Evolutionary conservation across 116 monocot genomes (phyloP).

Genomic region (Cymodocea nodosa): DNA sequence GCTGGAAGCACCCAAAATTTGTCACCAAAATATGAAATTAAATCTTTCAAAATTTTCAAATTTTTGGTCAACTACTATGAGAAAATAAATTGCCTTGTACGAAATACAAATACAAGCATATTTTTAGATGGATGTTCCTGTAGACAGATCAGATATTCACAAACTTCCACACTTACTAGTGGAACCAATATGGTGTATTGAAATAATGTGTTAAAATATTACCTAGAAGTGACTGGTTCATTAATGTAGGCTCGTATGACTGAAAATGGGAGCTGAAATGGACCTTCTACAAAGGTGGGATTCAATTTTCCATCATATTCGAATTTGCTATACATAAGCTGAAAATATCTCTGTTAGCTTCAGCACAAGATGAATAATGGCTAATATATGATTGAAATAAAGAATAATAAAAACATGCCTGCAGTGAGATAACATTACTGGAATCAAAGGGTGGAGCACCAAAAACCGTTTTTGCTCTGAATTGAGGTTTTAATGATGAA

Average conservation of each 20-base stretch:
- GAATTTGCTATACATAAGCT: conserved; percentile 99
- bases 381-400: neutral
- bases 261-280: conserved; percentile 85
- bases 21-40: no score
- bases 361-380: neutral
- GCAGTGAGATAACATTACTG: conserved; percentile 54
- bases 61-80: no score
- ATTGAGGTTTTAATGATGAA: conserved; percentile 71
- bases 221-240: conserved; percentile 81
- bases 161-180: neutral
- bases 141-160: no score
- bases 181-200: neutral
- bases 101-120: no score
- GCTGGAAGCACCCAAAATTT: conserved; percentile 9
- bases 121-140: no score
- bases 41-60: no score
- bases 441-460: conserved; percentile 84
- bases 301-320: conserved; percentile 98
- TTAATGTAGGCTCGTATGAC: conserved; percentile 69
- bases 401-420: conserved; percentile 25
- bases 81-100: no score
- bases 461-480: conserved; percentile 58
- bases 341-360: conserved; percentile 7
- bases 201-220: conserved; percentile 1
- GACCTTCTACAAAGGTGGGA: conserved; percentile 77